Base-by-base conservation (phyloP, 495 filamentous ascomycete species). In the Xylaria venustula region DNA sequence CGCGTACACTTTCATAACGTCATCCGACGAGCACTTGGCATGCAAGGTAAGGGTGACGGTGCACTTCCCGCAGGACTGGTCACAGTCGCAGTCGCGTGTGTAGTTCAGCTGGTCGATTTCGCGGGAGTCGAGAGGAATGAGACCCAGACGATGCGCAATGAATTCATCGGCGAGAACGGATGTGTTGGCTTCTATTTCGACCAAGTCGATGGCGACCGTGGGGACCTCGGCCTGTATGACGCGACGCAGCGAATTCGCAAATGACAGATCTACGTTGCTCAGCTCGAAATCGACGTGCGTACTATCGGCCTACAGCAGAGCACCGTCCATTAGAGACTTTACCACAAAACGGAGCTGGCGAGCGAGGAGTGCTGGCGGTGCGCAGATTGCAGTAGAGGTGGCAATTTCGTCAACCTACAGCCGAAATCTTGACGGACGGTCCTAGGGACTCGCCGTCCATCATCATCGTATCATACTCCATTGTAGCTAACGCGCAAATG, bases 131-230 rank as follows among this genome's bases (percentile, higher is more conserved):
- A 98, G 85, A 11, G 95, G 95, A 59, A 98, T 86, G 30, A 98
- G 86, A 30, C 94, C 94, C 4, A 98, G 84, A 23, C 94, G 90
- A 77, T 98, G 94, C 36, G 88, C 85, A 65, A 98, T 86, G 77
- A 98, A 96, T 73, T 98, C 94, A 74, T 98, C 94, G 40, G 94
- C 88, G 8, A 98, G 85, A 2, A 97, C 92, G 47, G 92, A 93
- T 61, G 91, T 97, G 81, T 98, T 98, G 61, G 79, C 84, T 72
- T 94, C 88, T 61, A 98, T 86, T 76, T 97, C 91, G 49, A 98
- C 92, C 2, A 96, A 83, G 70, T 98, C 93, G 76, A 97, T 92
- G 48, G 93, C 93, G 70, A 98, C 85, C 25, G 92, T 98, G 20
- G 93, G 94, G 51, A 98, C 87, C 77, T 98, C 94, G 73, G 91